Base-by-base conservation (phyloP, 495 filamentous ascomycete species). In the Lasiosphaeria ovina region DNA sequence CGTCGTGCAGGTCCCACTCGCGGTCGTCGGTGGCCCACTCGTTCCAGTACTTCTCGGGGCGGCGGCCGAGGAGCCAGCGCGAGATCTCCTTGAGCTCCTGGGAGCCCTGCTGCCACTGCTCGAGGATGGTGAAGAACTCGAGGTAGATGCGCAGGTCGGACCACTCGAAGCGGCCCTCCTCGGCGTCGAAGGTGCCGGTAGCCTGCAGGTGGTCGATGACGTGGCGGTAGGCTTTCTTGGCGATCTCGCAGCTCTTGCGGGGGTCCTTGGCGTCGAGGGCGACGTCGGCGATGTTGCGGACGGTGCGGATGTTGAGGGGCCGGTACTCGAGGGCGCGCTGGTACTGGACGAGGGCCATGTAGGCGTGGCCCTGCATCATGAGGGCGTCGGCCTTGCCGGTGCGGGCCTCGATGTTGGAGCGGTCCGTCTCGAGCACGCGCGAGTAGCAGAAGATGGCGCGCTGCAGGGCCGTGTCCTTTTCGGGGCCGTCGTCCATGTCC, bases 1-100 rank as follows among this genome's bases (percentile, higher is more conserved):
- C 78, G 74, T 93, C 84, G 34, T 85, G 81, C 3, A 81, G 63
- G 67, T 98, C 94, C 89, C 91, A 98, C 77, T 98, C 94, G 58
- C 92, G 83, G 72, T 98, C 94, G 68, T 98, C 92, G 6, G 83
- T 79, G 7, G 80, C 70, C 62, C 84, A 81, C n/a, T 80, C 68
- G 56, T 96, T 89, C 94, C 94, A 98, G 66, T 85, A 91, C 11
- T 57, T 68, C 67, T 98, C 95, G 14, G 80, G 76, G 36, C 79
- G 76, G 33, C 94, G 86, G 24, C 90, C 89, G 35, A 95, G 75
- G 33, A 96, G 76, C 92, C 93, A 97, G 51, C 94, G 80, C 33
- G 87, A 81, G 4, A 97, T 66, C 12, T 76, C 74, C 69, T 89
- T 93, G 10, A 94, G 73, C 64, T 86, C 80, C 24, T 69, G 68